Conservation (phyloP, 352 stramenopile species). For the Phytophthora niederhauseri region DNA sequence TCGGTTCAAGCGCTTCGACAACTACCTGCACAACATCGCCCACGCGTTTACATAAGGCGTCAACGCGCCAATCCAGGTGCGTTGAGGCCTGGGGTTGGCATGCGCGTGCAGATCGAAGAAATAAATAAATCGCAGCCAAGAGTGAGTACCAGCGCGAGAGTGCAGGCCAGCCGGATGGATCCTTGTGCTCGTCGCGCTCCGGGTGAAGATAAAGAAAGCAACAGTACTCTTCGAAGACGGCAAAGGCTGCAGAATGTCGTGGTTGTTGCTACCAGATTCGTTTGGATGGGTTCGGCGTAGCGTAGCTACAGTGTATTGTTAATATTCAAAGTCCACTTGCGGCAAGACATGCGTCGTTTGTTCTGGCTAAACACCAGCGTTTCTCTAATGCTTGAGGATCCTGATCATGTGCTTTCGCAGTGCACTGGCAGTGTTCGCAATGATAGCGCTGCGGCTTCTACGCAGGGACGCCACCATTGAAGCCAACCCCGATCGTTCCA, state of each 20-base stretch:
- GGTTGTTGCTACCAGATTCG: constrained; percentile 23
- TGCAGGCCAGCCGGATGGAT: not conserved
- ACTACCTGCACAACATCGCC: constrained; percentile 70
- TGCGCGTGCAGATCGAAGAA: constrained; percentile 28
- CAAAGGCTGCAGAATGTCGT: constrained; percentile 21
- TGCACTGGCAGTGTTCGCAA: not conserved
- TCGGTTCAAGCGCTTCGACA: constrained; percentile 86
- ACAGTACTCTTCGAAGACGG: constrained; percentile 13
- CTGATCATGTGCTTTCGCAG: not conserved
- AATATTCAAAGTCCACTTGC: constrained; percentile 32
- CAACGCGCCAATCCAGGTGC: constrained; percentile 10
- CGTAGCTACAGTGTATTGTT: constrained; percentile 30
- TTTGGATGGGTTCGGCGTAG: constrained; percentile 20
- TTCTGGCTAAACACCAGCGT: not conserved
- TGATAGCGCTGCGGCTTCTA: no score
- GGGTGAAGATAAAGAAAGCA: constrained; percentile 24
- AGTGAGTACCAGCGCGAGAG: constrained; percentile 16
- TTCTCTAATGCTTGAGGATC: no score
- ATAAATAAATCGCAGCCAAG: constrained; percentile 33
- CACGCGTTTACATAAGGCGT: constrained; percentile 37
- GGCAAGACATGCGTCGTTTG: constrained; percentile 7
- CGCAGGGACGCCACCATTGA: no score
- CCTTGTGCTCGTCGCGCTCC: constrained; percentile 18
- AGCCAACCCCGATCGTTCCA: no score
- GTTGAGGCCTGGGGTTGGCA: constrained; percentile 18